Conservation (phyloP, 73 alveolate genomes). For the Paraurostyla sp. region DNA sequence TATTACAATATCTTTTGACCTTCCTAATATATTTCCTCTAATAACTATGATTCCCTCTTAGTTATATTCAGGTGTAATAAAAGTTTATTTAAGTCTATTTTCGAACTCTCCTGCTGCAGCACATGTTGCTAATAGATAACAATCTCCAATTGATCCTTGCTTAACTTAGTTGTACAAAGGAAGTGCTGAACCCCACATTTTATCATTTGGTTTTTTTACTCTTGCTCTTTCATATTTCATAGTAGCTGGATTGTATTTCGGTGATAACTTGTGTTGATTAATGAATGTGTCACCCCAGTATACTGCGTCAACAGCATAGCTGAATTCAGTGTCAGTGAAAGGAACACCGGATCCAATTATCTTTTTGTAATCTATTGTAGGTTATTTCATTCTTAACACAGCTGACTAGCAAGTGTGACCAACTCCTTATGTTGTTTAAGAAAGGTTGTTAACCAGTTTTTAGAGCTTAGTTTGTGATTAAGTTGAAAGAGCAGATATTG, state of each 20-base stretch:
- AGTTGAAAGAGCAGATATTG: too few relatives aligned
- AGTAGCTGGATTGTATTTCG: not conserved
- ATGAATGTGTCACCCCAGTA: not conserved
- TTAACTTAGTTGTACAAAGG: not conserved
- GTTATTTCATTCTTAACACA: not conserved
- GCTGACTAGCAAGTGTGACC: not conserved
- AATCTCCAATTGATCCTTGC: constrained; percentile 1
- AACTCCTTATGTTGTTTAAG: too few relatives aligned
- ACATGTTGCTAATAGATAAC: constrained; percentile 2
- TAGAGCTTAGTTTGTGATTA: too few relatives aligned
- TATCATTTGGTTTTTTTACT: not conserved
- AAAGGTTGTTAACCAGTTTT: too few relatives aligned
- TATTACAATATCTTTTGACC: not conserved
- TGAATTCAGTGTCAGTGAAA: not conserved
- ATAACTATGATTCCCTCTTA: not conserved
- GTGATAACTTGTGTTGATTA: not conserved
- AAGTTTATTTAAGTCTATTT: not conserved
- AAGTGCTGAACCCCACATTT: not conserved
- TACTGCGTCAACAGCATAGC: not conserved
- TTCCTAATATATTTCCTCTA: not conserved
- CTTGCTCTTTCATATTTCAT: too few relatives aligned
- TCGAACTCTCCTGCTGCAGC: not conserved
- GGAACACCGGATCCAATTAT: not conserved
- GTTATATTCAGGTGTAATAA: not conserved
- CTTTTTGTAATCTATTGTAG: not conserved